These are phyloP conservation scores for Albugo candida DNA, from an alignment of 352 stramenopile genomes.

Conservation along the genomic window DNA sequence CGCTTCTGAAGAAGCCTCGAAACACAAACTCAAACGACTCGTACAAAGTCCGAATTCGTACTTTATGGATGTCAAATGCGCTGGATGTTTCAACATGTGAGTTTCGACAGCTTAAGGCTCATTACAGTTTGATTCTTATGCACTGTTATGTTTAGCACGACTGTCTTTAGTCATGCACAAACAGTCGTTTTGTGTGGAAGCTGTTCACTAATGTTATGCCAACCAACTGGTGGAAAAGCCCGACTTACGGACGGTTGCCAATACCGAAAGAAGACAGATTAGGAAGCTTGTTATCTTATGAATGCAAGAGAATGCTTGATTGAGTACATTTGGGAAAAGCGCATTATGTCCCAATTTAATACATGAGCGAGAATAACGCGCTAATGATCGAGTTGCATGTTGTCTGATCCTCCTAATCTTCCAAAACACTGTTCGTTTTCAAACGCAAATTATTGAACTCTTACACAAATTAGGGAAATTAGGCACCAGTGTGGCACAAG, in stretches of 20 bases:
- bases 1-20: slow-evolving; percentile 87
- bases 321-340: background rate
- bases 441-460: too few relatives aligned
- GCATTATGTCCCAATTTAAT: too few relatives aligned
- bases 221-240: slow-evolving; percentile 95
- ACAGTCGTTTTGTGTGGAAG: slow-evolving; percentile 92
- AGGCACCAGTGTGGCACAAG: too few relatives aligned
- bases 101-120: background rate
- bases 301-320: background rate
- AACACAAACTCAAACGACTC: slow-evolving; percentile 99
- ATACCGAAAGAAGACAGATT: slow-evolving; percentile 99
- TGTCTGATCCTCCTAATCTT: too few relatives aligned
- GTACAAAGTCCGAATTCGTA: slow-evolving; percentile 98
- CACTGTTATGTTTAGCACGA: slow-evolving; percentile 67
- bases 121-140: background rate
- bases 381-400: too few relatives aligned
- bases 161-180: slow-evolving; percentile 98
- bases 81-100: slow-evolving; percentile 98
- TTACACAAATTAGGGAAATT: too few relatives aligned
- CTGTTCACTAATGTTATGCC: slow-evolving; percentile 97
- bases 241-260: slow-evolving; percentile 97
- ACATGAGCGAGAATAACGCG: too few relatives aligned
- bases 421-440: too few relatives aligned
- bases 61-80: slow-evolving; percentile 99
- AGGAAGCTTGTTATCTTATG: slow-evolving; percentile 11